Evolutionary conservation across 352 stramenopile genomes (phyloP), one percentile per base, ranked within the genome.

Genomic region (Halophytophthora polymorphica): DNA sequence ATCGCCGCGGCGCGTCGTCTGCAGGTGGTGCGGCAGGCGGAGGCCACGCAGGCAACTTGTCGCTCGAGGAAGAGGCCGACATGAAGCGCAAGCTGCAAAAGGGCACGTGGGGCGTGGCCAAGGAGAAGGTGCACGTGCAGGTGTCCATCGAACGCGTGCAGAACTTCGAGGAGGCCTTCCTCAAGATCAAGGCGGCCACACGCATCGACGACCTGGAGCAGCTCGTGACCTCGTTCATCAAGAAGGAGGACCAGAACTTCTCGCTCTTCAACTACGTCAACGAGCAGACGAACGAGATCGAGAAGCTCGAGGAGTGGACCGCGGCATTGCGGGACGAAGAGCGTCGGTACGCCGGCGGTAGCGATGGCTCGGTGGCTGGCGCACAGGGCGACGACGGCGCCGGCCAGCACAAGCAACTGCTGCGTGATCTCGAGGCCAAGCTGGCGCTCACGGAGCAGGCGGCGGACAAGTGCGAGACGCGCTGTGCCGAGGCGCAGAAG

Each of bases 221-320:
- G 49, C 75, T 98, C 15, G 90, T 98, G 23, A 74, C 71, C 18
- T 89, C 86, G 29, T 98, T 98, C 57, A 96, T 98, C 56, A 87
- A 96, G 65, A 97, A 97, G 29, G 95, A 98, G 76, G 93, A 98
- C 49, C 86, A 98, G 46, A 98, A 98, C 69, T 98, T 98, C 59
- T 97, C 86, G 29, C 58, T 98, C 6, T 98, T 98, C 61, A 97
- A 96, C 65, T 97, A 97, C 52, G 81, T 97, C 17, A 98, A 97
- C 58, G 88, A 98, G 54, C 90, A 98, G 68, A 92, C 75, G 44
- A 96, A 93, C 53, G 92, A 98, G 57, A 93, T 98, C 56, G 92
- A 97, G 43, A 95, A 93, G 52, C 73, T 96, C 14, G 83, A 97
- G 35, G 87, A 96, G 51, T 72, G 84, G 53, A 77, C 95, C 50